Evolutionary conservation across 148 eudicot genomes (phyloP).

Genomic region (Nepenthes mirabilis): DNA sequence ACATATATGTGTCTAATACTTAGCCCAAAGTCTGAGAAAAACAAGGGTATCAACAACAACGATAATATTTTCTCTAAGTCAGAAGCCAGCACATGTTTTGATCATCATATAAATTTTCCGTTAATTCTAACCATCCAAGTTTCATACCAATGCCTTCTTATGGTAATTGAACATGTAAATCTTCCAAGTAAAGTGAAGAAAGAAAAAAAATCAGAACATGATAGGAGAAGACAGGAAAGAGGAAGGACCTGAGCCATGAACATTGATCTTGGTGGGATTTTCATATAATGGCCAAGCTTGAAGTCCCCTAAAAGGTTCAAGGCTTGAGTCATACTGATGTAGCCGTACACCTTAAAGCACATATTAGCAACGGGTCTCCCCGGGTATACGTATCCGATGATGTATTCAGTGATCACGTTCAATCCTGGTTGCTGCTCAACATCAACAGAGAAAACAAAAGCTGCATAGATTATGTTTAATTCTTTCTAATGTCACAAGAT

Average conservation of each 20-base stretch:
- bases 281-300: constrained; percentile 91
- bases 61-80: too few species aligned
- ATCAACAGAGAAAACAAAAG: not conserved
- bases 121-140: too few species aligned
- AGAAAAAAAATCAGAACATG: too few species aligned
- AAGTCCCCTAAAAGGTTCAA: constrained; percentile 45
- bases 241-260: constrained; percentile 52
- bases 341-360: constrained; percentile 83
- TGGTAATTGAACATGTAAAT: too few species aligned
- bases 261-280: constrained; percentile 76
- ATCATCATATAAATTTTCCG: too few species aligned
- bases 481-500: not conserved
- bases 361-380: constrained; percentile 80
- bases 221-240: not conserved
- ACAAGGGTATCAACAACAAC: too few species aligned
- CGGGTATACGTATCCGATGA: constrained; percentile 59
- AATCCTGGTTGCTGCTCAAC: constrained; percentile 61
- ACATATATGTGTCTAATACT: too few species aligned
- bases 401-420: constrained; percentile 71
- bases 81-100: too few species aligned
- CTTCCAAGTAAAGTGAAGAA: too few species aligned
- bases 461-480: not conserved
- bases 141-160: too few species aligned
- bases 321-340: constrained; percentile 80
- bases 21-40: too few species aligned